phyloP scores from a whole-genome alignment of 805 yeast genomes.

The Kuraishia floccosa region DNA sequence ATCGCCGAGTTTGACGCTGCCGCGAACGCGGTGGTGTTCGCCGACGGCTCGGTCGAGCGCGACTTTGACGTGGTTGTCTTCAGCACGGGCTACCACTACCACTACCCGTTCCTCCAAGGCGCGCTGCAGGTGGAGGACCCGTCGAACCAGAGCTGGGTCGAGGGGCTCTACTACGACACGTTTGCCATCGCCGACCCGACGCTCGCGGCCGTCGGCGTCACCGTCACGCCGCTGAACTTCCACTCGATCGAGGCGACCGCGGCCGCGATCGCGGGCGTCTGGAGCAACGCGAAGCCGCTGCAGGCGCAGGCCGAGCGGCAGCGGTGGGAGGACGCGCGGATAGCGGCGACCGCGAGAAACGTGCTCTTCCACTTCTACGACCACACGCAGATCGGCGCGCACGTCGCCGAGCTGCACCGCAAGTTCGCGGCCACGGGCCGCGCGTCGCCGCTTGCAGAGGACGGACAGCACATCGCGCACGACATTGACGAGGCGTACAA shows the following conservation, averaged over 20 bases:
- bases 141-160: slow-evolving; percentile 15
- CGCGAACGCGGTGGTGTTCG: slow-evolving; percentile 6
- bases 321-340: not conserved
- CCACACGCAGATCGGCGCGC: not conserved
- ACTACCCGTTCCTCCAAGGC: slow-evolving; percentile 15
- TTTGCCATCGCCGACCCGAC: slow-evolving; percentile 22
- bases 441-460: not conserved
- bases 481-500: not conserved
- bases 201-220: slow-evolving; percentile 21
- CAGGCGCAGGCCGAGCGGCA: not conserved
- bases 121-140: slow-evolving; percentile 3
- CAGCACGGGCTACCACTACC: slow-evolving; percentile 13
- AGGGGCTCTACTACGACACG: slow-evolving; percentile 22
- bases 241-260: slow-evolving; percentile 3
- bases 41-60: slow-evolving; percentile 1
- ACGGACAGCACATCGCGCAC: not conserved
- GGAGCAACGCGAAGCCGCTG: slow-evolving; percentile 1
- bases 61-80: slow-evolving; percentile 1
- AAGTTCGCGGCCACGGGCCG: not conserved
- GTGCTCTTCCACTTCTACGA: not conserved
- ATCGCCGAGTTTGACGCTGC: slow-evolving; percentile 12
- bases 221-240: slow-evolving; percentile 14
- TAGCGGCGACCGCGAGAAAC: not conserved
- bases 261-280: not conserved
- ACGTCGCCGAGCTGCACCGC: not conserved